Percentiles rank a stretch among this genome's conserved stretches.
These are phyloP conservation scores for Limnomonas spitsbergensis DNA, from an alignment of 139 green algal genomes.

Conservation along the genomic window DNA sequence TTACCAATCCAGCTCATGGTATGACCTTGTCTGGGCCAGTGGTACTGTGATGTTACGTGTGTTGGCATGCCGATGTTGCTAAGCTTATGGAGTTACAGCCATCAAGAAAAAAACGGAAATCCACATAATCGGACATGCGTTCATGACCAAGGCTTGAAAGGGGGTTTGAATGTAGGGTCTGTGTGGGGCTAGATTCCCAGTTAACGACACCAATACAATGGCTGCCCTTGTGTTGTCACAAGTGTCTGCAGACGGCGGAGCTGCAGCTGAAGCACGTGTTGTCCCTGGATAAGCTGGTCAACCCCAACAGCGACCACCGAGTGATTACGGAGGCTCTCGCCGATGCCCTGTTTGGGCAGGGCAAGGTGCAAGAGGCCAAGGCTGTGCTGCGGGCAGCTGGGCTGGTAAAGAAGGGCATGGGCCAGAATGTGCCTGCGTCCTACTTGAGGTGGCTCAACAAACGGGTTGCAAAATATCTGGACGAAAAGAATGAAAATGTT, in stretches of 20 bases:
- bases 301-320: slow-evolving; percentile 19
- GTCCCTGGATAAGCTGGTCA: slow-evolving; percentile 19
- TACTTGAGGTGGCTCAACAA: slow-evolving; percentile 18
- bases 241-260: not conserved
- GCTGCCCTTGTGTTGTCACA: not conserved
- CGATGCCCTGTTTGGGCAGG: slow-evolving; percentile 32
- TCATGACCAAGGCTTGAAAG: not conserved
- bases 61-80: no score
- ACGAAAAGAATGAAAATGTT: no score
- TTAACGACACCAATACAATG: not conserved
- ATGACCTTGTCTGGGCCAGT: no score
- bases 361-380: slow-evolving; percentile 30
- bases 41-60: no score
- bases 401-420: slow-evolving; percentile 18
- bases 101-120: no score
- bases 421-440: not conserved
- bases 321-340: slow-evolving; percentile 19
- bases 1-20: no score
- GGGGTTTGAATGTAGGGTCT: not conserved
- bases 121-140: no score
- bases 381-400: slow-evolving; percentile 21
- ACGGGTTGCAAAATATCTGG: slow-evolving; percentile 4
- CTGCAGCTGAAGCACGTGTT: not conserved
- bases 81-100: no score
- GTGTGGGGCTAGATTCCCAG: not conserved